Percentiles rank a stretch among this genome's conserved stretches.
These are phyloP conservation scores for Fusarium foetens DNA, from an alignment of 2,329 filamentous ascomycete species.

Conservation along the genomic window DNA sequence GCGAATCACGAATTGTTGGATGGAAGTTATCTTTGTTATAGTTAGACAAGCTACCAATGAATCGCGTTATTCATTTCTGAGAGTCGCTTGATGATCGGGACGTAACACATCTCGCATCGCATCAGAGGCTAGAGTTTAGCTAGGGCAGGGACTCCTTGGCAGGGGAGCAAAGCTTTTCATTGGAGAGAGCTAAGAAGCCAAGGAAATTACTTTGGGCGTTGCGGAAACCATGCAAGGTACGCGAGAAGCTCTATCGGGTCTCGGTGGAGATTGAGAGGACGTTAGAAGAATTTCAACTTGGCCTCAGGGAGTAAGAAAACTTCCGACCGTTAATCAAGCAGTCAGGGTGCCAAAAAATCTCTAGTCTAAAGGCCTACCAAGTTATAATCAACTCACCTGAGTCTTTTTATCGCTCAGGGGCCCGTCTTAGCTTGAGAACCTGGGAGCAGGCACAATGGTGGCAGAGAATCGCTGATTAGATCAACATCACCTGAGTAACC, in stretches of 20 bases:
- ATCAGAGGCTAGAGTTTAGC: constrained; percentile 1
- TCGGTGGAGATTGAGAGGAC: constrained; percentile 12
- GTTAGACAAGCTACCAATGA: background rate
- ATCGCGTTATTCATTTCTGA: background rate
- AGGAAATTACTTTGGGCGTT: constrained; percentile 16
- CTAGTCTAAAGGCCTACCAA: background rate
- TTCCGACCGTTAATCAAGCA: background rate
- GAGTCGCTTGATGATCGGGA: background rate
- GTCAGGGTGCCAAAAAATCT: background rate
- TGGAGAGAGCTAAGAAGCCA: constrained; percentile 7
- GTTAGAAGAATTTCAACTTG: background rate
- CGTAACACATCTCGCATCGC: background rate
- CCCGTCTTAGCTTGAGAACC: background rate
- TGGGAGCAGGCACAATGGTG: background rate
- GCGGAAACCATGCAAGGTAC: constrained; percentile 24
- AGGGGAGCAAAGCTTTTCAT: constrained; percentile 26
- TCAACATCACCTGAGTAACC: constrained; percentile 19
- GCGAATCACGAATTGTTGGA: background rate
- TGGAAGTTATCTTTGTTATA: background rate
- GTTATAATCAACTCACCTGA: background rate
- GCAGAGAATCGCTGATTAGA: background rate
- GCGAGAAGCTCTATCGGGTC: constrained; percentile 7
- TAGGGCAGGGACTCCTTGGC: constrained; percentile 31
- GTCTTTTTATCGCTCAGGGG: background rate
- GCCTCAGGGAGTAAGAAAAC: background rate